Percentiles rank a stretch among this genome's conserved stretches.
phyloP scores from a whole-genome alignment of 2,329 filamentous ascomycete genomes.

The Pseudopithomyces chartarum region DNA sequence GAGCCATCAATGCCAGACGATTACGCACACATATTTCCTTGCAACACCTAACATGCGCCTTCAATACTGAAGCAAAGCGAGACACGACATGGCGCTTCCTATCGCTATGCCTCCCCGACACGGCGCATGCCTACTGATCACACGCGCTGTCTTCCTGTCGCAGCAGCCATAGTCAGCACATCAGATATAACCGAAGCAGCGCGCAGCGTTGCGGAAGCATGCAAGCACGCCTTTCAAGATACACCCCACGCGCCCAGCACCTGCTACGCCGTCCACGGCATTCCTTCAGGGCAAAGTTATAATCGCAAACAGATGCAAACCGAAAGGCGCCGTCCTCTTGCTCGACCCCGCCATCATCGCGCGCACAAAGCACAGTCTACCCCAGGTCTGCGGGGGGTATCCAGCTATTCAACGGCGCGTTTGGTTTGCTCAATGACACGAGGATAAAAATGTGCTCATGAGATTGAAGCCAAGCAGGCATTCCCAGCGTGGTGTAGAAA shows the following conservation, averaged over 20 bases:
- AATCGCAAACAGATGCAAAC: constrained; percentile 18
- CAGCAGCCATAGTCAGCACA: constrained; percentile 22
- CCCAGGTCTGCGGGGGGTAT: constrained; percentile 15
- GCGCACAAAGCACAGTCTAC: constrained; percentile 19
- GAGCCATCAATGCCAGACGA: background rate
- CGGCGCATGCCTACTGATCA: constrained; percentile 21
- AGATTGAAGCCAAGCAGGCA: no score
- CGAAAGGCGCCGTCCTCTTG: constrained; percentile 22
- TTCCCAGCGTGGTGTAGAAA: constrained; percentile 29
- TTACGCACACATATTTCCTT: background rate
- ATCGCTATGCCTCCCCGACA: constrained; percentile 17
- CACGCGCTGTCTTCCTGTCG: constrained; percentile 20
- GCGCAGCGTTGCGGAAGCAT: constrained; percentile 16
- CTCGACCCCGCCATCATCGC: constrained; percentile 28
- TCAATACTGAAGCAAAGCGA: background rate
- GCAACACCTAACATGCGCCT: background rate
- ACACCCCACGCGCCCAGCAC: background rate
- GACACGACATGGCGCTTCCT: constrained; percentile 19
- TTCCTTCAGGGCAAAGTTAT: constrained; percentile 32
- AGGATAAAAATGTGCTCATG: no score
- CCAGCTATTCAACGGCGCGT: constrained; percentile 16
- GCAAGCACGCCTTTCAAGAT: constrained; percentile 6
- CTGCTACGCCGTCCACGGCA: constrained; percentile 17
- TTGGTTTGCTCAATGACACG: constrained; percentile 18
- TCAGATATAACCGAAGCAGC: constrained; percentile 24